Evolutionary conservation across 1,284 basidiomycete species (phyloP).

Genomic region (Leccinum pallidistipes): DNA sequence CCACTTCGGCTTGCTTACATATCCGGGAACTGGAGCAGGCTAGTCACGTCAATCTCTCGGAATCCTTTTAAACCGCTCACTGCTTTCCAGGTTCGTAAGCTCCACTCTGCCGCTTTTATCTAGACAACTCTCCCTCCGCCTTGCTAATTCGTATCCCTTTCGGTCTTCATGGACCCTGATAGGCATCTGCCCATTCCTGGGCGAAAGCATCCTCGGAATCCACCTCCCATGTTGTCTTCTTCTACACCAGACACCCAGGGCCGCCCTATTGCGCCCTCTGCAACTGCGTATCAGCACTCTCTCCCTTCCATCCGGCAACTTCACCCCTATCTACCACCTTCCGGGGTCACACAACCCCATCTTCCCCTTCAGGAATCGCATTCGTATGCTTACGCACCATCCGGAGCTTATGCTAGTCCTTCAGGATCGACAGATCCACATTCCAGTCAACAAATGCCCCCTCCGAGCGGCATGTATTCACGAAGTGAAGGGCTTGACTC

Average conservation of each 20-base stretch:
- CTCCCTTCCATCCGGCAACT: slow-evolving; percentile 68
- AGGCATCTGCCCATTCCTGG: slow-evolving; percentile 35
- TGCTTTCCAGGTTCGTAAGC: slow-evolving; percentile 24
- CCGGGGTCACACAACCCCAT: slow-evolving; percentile 27
- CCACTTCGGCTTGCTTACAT: slow-evolving; percentile 32
- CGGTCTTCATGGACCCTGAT: slow-evolving; percentile 31
- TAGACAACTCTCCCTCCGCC: slow-evolving; percentile 1
- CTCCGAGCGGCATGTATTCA: slow-evolving; percentile 31
- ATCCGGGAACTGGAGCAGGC: slow-evolving; percentile 24
- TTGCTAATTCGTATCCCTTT: slow-evolving; percentile 16
- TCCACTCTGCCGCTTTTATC: slow-evolving; percentile 24
- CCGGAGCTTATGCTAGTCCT: slow-evolving; percentile 22
- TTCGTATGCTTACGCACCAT: slow-evolving; percentile 30
- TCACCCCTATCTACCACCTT: slow-evolving; percentile 57
- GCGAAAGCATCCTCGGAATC: slow-evolving; percentile 28
- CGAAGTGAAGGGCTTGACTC: slow-evolving; percentile 44
- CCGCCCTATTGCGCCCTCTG: slow-evolving; percentile 27
- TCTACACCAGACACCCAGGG: slow-evolving; percentile 24
- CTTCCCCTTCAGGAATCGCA: slow-evolving; percentile 19
- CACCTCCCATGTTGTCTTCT: slow-evolving; percentile 22
- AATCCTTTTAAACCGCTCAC: slow-evolving; percentile 25
- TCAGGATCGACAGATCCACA: slow-evolving; percentile 33
- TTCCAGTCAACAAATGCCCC: slow-evolving; percentile 22
- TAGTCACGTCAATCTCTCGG: slow-evolving; percentile 26
- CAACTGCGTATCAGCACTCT: slow-evolving; percentile 33